Conservation (phyloP, 2,329 filamentous ascomycete species). For the Claviceps sp. region DNA sequence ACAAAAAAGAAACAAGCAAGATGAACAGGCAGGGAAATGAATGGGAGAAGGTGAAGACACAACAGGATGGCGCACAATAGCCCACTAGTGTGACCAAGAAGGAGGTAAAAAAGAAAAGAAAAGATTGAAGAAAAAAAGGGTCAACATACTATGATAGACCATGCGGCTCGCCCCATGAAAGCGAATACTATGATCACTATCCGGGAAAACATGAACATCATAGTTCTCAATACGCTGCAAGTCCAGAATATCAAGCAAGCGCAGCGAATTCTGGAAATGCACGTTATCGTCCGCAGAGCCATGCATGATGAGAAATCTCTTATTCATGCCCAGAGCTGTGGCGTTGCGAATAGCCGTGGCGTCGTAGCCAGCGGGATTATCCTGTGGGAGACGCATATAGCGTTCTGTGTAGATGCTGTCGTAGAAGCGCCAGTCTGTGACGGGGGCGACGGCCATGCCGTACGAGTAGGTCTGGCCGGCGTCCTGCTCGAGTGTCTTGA, state of each 20-base stretch:
- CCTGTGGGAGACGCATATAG: slow-evolving; percentile 90
- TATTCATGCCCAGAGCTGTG: slow-evolving; percentile 57
- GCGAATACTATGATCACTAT: slow-evolving; percentile 87
- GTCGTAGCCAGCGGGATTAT: slow-evolving; percentile 67
- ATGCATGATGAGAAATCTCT: slow-evolving; percentile 90
- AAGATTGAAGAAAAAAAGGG: slow-evolving; percentile 1
- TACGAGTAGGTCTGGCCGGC: slow-evolving; percentile 85
- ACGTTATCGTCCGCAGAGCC: slow-evolving; percentile 96
- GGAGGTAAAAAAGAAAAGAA: background rate
- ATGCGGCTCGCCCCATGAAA: slow-evolving; percentile 89
- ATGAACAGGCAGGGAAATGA: background rate
- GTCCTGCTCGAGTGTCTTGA: slow-evolving; percentile 89
- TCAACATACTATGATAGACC: slow-evolving; percentile 74
- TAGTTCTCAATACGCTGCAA: slow-evolving; percentile 77
- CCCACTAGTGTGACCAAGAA: too few relatives aligned
- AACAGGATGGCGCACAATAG: too few relatives aligned
- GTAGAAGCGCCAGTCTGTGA: slow-evolving; percentile 97
- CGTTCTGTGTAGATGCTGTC: slow-evolving; percentile 89
- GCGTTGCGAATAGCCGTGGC: slow-evolving; percentile 63
- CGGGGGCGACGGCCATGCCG: slow-evolving; percentile 94
- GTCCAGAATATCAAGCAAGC: slow-evolving; percentile 76
- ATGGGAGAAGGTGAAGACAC: slow-evolving; percentile 1
- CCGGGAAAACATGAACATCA: slow-evolving; percentile 91
- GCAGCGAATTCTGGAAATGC: slow-evolving; percentile 88
- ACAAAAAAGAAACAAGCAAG: background rate